Conservation (phyloP, 768 basidiomycete species). For the Lyophyllum semitale region DNA sequence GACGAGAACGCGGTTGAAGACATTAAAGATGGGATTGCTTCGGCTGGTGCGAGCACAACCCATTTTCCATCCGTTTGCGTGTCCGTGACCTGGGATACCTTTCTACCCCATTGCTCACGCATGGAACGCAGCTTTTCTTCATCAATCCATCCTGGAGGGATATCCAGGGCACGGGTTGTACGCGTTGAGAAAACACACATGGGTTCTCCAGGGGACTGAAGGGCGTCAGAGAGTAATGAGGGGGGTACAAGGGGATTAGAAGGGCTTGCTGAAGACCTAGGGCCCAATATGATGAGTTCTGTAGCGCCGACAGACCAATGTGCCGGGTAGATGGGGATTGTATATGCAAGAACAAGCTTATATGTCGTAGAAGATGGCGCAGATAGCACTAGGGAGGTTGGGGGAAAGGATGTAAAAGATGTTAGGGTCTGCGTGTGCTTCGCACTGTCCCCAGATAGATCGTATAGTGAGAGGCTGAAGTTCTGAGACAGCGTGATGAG, state of each 20-base stretch:
- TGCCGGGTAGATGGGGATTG: slow-evolving; percentile 75
- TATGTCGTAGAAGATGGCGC: slow-evolving; percentile 57
- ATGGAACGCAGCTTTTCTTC: slow-evolving; percentile 59
- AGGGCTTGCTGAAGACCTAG: slow-evolving; percentile 15
- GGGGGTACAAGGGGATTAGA: slow-evolving; percentile 19
- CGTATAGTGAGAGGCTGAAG: slow-evolving; percentile 74
- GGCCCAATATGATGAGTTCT: slow-evolving; percentile 66
- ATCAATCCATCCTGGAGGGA: slow-evolving; percentile 74
- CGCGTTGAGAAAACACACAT: slow-evolving; percentile 60
- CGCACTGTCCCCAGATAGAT: slow-evolving; percentile 55
- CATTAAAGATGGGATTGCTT: slow-evolving; percentile 23
- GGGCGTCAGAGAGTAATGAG: slow-evolving; percentile 8
- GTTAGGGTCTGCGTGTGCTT: slow-evolving; percentile 66
- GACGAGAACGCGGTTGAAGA: slow-evolving; percentile 18
- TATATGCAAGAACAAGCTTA: slow-evolving; percentile 75
- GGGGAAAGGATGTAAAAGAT: slow-evolving; percentile 80
- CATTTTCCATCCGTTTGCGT: slow-evolving; percentile 86
- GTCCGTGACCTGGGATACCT: slow-evolving; percentile 68
- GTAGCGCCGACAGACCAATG: slow-evolving; percentile 83
- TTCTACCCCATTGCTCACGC: slow-evolving; percentile 80
- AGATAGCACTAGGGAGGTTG: slow-evolving; percentile 79
- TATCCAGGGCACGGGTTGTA: slow-evolving; percentile 67
- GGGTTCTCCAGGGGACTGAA: slow-evolving; percentile 21
- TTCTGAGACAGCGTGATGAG: slow-evolving; percentile 69
- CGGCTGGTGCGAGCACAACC: slow-evolving; percentile 73